Conservation (phyloP, 257 asterid genomes). For the Vinca minor region DNA sequence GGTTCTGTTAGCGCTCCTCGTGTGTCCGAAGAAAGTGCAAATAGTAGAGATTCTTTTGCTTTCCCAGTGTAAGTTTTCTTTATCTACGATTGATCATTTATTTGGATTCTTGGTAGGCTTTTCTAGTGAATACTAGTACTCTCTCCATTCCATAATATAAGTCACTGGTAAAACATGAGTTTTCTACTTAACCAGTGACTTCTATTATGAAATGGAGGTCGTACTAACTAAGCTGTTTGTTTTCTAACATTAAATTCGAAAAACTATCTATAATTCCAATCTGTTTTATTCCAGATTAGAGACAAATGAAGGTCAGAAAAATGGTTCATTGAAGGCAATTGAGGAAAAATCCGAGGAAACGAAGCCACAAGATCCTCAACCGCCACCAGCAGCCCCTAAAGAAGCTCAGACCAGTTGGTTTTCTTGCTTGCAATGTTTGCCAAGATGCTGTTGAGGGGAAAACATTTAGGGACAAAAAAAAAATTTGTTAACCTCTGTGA, state of each 20-base stretch:
- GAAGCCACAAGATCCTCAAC: neutral
- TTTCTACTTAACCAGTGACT: too few species aligned
- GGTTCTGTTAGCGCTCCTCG: constrained; percentile 38
- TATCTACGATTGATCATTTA: neutral
- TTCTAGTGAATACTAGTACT: neutral
- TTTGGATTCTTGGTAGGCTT: neutral
- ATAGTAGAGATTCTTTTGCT: constrained; percentile 35
- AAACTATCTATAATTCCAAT: neutral
- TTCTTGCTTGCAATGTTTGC: constrained; percentile 19
- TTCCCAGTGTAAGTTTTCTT: constrained; percentile 36
- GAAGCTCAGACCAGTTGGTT: constrained; percentile 15
- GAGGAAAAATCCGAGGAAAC: constrained; percentile 12
- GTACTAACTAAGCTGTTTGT: neutral
- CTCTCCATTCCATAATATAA: too few species aligned
- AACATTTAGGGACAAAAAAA: neutral
- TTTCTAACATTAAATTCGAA: neutral
- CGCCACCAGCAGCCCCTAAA: constrained; percentile 1
- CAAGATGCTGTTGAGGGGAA: constrained; percentile 23
- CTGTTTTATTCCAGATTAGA: constrained; percentile 1
- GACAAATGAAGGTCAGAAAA: neutral
- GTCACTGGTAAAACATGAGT: too few species aligned
- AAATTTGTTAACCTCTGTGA: neutral
- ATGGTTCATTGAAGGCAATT: constrained; percentile 6
- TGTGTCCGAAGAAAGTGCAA: constrained; percentile 38
- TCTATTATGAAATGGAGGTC: too few species aligned